These are phyloP conservation scores for Clitoria ternatea DNA, from an alignment of 306 rosid genomes.

Conservation along the genomic window DNA sequence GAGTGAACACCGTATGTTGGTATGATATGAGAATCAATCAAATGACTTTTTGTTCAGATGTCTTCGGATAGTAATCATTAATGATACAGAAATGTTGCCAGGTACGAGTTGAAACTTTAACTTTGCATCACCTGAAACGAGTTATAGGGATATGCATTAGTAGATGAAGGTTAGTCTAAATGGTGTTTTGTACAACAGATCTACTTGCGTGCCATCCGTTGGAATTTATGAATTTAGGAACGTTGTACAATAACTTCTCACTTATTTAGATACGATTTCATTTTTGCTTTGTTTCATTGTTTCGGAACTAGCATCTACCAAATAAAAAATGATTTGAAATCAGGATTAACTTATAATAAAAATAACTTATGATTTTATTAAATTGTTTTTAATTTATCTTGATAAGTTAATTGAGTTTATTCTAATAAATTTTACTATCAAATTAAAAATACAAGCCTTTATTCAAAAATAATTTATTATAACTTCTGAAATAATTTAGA, in stretches of 20 bases:
- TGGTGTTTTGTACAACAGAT: background rate
- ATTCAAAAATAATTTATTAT: too few relatives aligned
- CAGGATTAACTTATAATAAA: too few relatives aligned
- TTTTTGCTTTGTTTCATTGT: background rate
- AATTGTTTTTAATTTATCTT: too few relatives aligned
- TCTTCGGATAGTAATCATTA: background rate
- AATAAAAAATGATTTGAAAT: too few relatives aligned
- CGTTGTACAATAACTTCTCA: too few relatives aligned
- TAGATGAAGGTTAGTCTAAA: background rate
- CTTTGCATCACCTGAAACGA: background rate
- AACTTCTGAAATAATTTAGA: too few relatives aligned
- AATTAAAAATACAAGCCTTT: too few relatives aligned
- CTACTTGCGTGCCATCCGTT: background rate
- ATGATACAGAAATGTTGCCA: background rate
- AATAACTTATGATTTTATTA: too few relatives aligned
- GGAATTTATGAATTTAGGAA: too few relatives aligned
- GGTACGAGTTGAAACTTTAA: background rate
- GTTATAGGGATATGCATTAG: background rate
- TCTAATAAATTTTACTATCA: too few relatives aligned
- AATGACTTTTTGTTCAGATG: slow-evolving; percentile 30
- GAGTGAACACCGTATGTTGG: slow-evolving; percentile 31
- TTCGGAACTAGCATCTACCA: background rate
- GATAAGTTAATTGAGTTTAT: too few relatives aligned
- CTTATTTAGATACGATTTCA: background rate
- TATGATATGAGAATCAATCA: slow-evolving; percentile 28